phyloP scores from a whole-genome alignment of 2,329 filamentous ascomycete genomes.

The Ceratocystis lukuohia region DNA sequence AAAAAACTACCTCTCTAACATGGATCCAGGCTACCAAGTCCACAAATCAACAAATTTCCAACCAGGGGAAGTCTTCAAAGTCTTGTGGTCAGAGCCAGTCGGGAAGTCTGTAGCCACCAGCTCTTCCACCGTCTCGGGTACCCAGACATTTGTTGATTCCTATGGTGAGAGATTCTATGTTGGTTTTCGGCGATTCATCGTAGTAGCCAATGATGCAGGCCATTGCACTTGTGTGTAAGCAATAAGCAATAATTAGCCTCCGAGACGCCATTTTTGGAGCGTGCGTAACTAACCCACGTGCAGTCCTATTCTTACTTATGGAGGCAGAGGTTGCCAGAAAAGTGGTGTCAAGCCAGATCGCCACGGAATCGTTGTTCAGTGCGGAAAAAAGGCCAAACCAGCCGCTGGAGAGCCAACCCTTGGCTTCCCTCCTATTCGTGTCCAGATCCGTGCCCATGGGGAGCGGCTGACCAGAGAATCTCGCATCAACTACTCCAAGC shows the following conservation, averaged over 20 bases:
- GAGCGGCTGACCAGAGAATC: slow-evolving; percentile 38
- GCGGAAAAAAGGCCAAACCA: slow-evolving; percentile 5
- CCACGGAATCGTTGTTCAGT: too few species aligned
- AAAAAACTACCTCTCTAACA: too few species aligned
- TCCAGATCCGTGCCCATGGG: slow-evolving; percentile 31
- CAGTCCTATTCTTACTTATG: too few species aligned
- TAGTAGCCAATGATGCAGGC: slow-evolving; percentile 38
- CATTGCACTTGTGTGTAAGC: slow-evolving; percentile 45
- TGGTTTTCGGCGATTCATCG: slow-evolving; percentile 42
- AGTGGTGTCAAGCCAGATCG: too few species aligned
- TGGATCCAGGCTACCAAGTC: slow-evolving; percentile 7
- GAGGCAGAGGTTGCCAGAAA: too few species aligned
- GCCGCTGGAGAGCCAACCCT: slow-evolving; percentile 34
- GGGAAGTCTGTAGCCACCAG: slow-evolving; percentile 27
- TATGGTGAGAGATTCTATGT: slow-evolving; percentile 33
- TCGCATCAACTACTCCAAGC: slow-evolving; percentile 45
- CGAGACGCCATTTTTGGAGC: too few species aligned
- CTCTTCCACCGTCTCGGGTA: slow-evolving; percentile 26
- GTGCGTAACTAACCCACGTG: too few species aligned
- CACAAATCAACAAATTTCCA: slow-evolving; percentile 10
- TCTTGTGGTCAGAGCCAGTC: slow-evolving; percentile 40
- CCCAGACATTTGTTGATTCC: slow-evolving; percentile 27
- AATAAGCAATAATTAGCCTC: slow-evolving; percentile 22
- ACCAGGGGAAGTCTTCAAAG: slow-evolving; percentile 38
- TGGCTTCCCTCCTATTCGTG: slow-evolving; percentile 35